Percentiles rank a stretch among this genome's conserved stretches.
Conservation (phyloP, 495 filamentous ascomycete genomes). For the Viridothelium virens region DNA sequence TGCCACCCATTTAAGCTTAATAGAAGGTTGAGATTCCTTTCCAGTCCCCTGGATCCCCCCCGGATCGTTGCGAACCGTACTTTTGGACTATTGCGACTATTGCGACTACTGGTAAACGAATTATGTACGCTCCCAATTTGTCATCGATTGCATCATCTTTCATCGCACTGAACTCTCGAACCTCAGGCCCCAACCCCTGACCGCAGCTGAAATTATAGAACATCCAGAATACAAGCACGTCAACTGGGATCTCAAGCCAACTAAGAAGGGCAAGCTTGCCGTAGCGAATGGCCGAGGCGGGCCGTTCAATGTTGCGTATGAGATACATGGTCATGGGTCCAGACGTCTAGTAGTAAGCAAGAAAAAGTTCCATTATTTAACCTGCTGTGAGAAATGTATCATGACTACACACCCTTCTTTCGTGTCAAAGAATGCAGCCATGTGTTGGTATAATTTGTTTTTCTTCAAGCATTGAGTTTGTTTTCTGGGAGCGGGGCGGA, state of each 20-base stretch:
- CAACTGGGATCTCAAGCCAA: constrained; percentile 59
- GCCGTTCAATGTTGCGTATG: constrained; percentile 63
- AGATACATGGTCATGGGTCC: constrained; percentile 69
- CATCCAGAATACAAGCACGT: constrained; percentile 46
- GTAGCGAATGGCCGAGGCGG: constrained; percentile 60
- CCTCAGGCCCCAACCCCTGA: constrained; percentile 28
- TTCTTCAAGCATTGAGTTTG: not conserved
- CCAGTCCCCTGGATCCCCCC: constrained; percentile 1
- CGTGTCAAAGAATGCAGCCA: not conserved
- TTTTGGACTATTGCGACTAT: not conserved
- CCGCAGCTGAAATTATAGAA: constrained; percentile 39
- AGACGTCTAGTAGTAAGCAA: constrained; percentile 47
- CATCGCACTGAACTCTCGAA: not conserved
- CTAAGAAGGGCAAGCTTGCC: constrained; percentile 47
- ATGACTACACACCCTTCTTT: not conserved
- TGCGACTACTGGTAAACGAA: not conserved
- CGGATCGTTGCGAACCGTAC: not conserved
- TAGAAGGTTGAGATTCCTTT: not conserved
- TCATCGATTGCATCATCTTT: not conserved
- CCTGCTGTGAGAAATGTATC: not conserved
- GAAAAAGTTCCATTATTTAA: not conserved
- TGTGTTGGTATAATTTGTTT: constrained; percentile 5
- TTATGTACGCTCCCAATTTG: constrained; percentile 5
- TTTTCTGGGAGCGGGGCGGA: not conserved
- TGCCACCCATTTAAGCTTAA: constrained; percentile 5